phyloP scores from a whole-genome alignment of 2,329 filamentous ascomycete species.

The Colletotrichum horii region DNA sequence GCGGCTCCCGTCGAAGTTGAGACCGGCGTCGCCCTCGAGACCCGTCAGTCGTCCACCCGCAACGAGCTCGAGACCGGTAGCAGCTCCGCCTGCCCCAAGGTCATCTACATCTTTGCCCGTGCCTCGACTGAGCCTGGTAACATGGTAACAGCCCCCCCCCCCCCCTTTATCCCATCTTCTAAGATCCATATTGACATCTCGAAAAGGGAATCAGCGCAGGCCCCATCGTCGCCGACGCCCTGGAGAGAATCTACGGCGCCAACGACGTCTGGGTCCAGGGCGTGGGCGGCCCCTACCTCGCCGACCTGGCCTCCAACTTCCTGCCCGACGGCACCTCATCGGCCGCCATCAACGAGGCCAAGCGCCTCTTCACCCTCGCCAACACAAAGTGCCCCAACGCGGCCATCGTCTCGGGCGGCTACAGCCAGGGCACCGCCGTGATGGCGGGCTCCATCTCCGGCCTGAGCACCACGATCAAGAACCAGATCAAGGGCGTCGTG shows the following conservation, averaged over 20 bases:
- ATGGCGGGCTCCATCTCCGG: slow-evolving; percentile 42
- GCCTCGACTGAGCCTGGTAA: slow-evolving; percentile 43
- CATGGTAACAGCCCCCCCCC: slow-evolving; percentile 39
- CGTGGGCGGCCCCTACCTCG: slow-evolving; percentile 44
- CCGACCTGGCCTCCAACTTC: slow-evolving; percentile 38
- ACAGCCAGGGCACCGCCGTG: slow-evolving; percentile 48
- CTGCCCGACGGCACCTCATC: slow-evolving; percentile 40
- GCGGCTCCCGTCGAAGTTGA: slow-evolving; percentile 20
- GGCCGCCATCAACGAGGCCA: slow-evolving; percentile 44
- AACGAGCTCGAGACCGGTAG: slow-evolving; percentile 34
- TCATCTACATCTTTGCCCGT: slow-evolving; percentile 46
- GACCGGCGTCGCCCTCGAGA: not conserved
- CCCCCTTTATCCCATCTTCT: too few species aligned
- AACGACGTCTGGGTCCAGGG: slow-evolving; percentile 46
- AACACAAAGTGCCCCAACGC: slow-evolving; percentile 47
- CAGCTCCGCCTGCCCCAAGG: slow-evolving; percentile 34
- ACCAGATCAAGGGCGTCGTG: slow-evolving; percentile 40
- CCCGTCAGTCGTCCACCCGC: slow-evolving; percentile 26
- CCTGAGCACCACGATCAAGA: slow-evolving; percentile 31
- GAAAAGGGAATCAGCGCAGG: slow-evolving; percentile 31
- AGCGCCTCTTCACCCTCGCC: slow-evolving; percentile 43
- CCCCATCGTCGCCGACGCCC: slow-evolving; percentile 30
- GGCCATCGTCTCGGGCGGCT: slow-evolving; percentile 45
- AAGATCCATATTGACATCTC: not conserved
- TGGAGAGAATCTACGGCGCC: slow-evolving; percentile 31